Conservation (phyloP, 352 stramenopile genomes). For the Peronospora belbahrii region DNA sequence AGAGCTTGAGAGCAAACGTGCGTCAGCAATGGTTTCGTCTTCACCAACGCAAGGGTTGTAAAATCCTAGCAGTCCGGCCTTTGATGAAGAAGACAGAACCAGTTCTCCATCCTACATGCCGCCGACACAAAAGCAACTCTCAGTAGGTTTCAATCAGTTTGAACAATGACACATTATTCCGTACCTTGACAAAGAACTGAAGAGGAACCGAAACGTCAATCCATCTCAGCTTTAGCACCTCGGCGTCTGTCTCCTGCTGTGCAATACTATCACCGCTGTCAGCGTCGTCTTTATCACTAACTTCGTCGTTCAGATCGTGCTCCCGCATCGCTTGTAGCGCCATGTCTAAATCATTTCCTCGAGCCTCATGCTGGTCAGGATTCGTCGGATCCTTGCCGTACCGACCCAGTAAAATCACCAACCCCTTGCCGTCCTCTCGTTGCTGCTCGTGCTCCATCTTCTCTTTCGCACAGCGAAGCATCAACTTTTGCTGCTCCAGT, state of each 20-base stretch:
- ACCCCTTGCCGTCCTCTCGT: conserved; percentile 34
- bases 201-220: conserved; percentile 74
- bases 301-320: conserved; percentile 18
- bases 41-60: conserved; percentile 70
- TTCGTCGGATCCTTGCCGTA: conserved; percentile 72
- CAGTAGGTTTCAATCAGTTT: not conserved
- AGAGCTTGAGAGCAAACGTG: conserved; percentile 6
- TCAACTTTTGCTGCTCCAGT: conserved; percentile 67
- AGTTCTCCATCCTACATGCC: conserved; percentile 44
- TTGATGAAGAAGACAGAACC: conserved; percentile 44
- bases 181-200: conserved; percentile 74
- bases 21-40: conserved; percentile 36
- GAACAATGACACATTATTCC: not conserved
- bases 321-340: conserved; percentile 12
- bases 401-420: conserved; percentile 68
- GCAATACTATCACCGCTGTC: conserved; percentile 7
- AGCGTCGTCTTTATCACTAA: conserved; percentile 15
- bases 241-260: conserved; percentile 15
- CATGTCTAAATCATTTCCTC: conserved; percentile 12
- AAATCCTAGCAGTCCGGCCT: conserved; percentile 65
- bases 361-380: conserved; percentile 28
- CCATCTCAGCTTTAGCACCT: conserved; percentile 43
- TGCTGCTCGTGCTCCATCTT: conserved; percentile 46
- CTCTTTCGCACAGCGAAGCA: conserved; percentile 52
- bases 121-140: not conserved